These are phyloP conservation scores for Podospora pseudoanserina DNA, from an alignment of 495 filamentous ascomycete species.

Conservation along the genomic window DNA sequence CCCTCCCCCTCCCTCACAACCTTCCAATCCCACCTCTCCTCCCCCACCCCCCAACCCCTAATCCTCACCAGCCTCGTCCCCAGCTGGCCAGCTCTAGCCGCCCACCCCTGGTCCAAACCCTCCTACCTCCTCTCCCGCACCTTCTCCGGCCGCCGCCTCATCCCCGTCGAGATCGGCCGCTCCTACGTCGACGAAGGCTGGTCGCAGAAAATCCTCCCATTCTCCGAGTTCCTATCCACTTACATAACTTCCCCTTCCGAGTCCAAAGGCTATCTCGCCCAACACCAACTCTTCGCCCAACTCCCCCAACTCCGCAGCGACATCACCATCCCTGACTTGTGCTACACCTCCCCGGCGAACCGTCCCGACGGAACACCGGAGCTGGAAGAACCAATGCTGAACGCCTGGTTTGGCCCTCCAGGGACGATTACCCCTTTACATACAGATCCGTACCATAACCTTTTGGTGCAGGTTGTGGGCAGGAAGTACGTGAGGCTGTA, in stretches of 20 bases:
- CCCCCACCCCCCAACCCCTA: constrained; percentile 50
- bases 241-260: constrained; percentile 46
- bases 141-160: constrained; percentile 69
- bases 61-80: constrained; percentile 62
- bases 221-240: constrained; percentile 63
- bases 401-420: constrained; percentile 89
- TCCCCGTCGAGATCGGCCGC: constrained; percentile 86
- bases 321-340: constrained; percentile 78
- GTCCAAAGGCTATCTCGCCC: constrained; percentile 65
- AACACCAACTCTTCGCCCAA: constrained; percentile 82
- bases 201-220: constrained; percentile 78
- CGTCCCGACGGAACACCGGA: constrained; percentile 52
- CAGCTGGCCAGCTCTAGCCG: constrained; percentile 76
- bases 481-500: constrained; percentile 89
- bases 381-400: constrained; percentile 56
- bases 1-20: constrained; percentile 50
- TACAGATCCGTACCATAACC: constrained; percentile 91
- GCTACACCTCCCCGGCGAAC: constrained; percentile 58
- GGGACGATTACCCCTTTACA: constrained; percentile 90
- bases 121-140: constrained; percentile 74
- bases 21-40: constrained; percentile 62
- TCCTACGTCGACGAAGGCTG: constrained; percentile 84
- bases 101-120: constrained; percentile 65
- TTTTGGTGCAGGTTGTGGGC: constrained; percentile 86
- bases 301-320: constrained; percentile 74